phyloP scores from a whole-genome alignment of 306 rosid genomes.

The Prunus salicina region DNA sequence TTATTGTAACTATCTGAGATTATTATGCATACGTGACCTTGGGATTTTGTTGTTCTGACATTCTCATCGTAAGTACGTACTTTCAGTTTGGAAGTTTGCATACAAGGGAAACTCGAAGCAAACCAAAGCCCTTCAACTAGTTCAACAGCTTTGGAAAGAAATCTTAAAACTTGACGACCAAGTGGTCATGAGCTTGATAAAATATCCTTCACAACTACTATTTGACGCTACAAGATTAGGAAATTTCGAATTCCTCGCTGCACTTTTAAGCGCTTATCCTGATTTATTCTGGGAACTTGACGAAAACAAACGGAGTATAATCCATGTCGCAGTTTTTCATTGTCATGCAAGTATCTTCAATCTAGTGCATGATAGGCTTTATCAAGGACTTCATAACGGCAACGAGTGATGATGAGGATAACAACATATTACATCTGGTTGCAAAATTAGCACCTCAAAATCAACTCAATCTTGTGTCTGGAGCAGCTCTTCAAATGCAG shows the following conservation, averaged over 20 bases:
- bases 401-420: not conserved
- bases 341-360: slow-evolving; percentile 25
- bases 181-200: not conserved
- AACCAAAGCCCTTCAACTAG: slow-evolving; percentile 17
- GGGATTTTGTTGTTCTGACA: too few relatives aligned
- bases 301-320: slow-evolving; percentile 5
- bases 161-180: not conserved
- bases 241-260: slow-evolving; percentile 25
- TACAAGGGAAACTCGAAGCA: slow-evolving; percentile 2
- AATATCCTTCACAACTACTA: not conserved
- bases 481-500: slow-evolving; percentile 19
- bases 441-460: slow-evolving; percentile 20
- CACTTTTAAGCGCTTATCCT: slow-evolving; percentile 14
- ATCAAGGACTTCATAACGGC: slow-evolving; percentile 10
- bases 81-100: not conserved
- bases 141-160: slow-evolving; percentile 12
- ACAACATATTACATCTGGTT: slow-evolving; percentile 12
- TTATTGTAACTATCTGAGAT: too few relatives aligned
- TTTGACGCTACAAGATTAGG: slow-evolving; percentile 26
- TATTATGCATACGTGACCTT: too few relatives aligned
- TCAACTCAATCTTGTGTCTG: slow-evolving; percentile 25
- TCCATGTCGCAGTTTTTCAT: slow-evolving; percentile 21
- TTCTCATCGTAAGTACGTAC: not conserved
- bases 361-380: too few relatives aligned
- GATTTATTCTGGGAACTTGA: slow-evolving; percentile 22